Conservation (phyloP, 2,329 filamentous ascomycete genomes). For the Paraphoma chrysanthemicola region DNA sequence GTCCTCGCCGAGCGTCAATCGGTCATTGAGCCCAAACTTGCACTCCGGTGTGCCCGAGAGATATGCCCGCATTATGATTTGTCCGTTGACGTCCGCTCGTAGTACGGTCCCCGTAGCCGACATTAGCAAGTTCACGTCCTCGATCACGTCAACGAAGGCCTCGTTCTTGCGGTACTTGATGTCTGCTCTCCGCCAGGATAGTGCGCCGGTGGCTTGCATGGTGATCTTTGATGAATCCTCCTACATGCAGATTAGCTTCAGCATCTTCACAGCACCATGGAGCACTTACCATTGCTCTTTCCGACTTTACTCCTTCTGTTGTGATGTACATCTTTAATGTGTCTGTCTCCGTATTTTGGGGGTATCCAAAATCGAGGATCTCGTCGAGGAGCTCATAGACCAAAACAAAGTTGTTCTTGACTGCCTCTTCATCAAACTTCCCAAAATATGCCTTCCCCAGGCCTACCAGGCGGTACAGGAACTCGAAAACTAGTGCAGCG, state of each 20-base stretch:
- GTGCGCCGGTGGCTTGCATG: conserved; percentile 96
- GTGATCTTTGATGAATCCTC: conserved; percentile 98
- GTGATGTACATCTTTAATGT: conserved; percentile 99
- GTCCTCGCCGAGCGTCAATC: conserved; percentile 80
- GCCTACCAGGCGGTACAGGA: conserved; percentile 88
- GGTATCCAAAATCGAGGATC: conserved; percentile 98
- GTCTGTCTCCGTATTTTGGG: conserved; percentile 98
- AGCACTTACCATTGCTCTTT: conserved; percentile 65
- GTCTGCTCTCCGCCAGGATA: conserved; percentile 96
- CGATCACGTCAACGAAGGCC: conserved; percentile 98
- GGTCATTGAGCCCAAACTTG: conserved; percentile 98
- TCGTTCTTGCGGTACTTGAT: conserved; percentile 99
- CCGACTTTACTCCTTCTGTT: conserved; percentile 96
- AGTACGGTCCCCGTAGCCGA: conserved; percentile 96
- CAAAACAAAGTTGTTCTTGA: conserved; percentile 99
- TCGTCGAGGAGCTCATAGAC: conserved; percentile 98
- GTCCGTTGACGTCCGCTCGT: conserved; percentile 93
- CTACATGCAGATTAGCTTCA: conserved; percentile 32
- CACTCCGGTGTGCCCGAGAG: conserved; percentile 96
- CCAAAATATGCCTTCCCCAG: conserved; percentile 96
- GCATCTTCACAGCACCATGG: not conserved
- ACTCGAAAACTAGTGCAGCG: conserved; percentile 96
- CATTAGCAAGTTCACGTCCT: conserved; percentile 98
- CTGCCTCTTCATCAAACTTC: conserved; percentile 98
- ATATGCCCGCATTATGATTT: conserved; percentile 99